Conservation (phyloP, 1,139 yeast genomes). For the Kurtzmaniella quercitrusa region DNA sequence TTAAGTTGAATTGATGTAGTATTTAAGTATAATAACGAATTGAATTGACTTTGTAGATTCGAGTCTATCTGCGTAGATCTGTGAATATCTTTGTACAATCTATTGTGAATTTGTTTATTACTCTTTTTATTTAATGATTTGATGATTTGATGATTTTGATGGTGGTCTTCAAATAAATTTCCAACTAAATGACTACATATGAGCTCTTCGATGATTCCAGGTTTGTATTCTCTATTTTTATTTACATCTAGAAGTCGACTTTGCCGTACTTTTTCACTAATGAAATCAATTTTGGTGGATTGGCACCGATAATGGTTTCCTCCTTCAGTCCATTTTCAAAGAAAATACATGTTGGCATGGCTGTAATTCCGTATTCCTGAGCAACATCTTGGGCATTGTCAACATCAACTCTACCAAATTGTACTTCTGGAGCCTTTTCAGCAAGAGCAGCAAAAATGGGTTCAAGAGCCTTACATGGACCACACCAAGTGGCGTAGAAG, state of each 20-base stretch:
- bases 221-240: too few relatives aligned
- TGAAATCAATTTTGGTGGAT: constrained; percentile 16
- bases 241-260: constrained; percentile 2
- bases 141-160: too few relatives aligned
- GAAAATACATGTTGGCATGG: constrained; percentile 34
- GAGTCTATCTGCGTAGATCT: too few relatives aligned
- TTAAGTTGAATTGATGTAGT: too few relatives aligned
- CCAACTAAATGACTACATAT: too few relatives aligned
- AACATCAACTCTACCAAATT: constrained; percentile 36
- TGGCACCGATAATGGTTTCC: constrained; percentile 30
- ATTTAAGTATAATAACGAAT: too few relatives aligned
- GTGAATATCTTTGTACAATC: too few relatives aligned
- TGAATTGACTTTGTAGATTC: too few relatives aligned
- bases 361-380: constrained; percentile 25
- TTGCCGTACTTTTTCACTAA: constrained; percentile 8
- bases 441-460: constrained; percentile 36
- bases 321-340: constrained; percentile 28
- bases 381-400: constrained; percentile 30
- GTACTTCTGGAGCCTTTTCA: constrained; percentile 34
- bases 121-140: too few relatives aligned
- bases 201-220: too few relatives aligned
- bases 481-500: constrained; percentile 47
- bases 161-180: too few relatives aligned
- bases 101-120: too few relatives aligned
- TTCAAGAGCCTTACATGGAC: constrained; percentile 43